Percentiles rank a stretch among this genome's conserved stretches.
These are phyloP conservation scores for Cyclotella kingstonii DNA, from an alignment of 108 stramenopile genomes.

Conservation along the genomic window DNA sequence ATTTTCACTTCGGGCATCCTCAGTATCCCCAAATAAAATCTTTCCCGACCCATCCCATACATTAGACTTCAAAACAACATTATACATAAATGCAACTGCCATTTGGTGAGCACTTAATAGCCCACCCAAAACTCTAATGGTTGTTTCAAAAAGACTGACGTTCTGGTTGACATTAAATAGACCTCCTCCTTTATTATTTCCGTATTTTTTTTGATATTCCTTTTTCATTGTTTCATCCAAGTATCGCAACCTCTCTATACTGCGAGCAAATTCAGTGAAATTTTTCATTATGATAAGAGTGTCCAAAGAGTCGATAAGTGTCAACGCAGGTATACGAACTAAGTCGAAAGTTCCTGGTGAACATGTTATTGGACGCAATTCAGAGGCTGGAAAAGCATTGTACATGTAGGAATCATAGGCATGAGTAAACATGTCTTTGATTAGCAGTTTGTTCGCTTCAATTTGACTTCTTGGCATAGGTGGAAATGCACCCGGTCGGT, in stretches of 20 bases:
- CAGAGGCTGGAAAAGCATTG: constrained; percentile 84
- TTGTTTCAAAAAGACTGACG: constrained; percentile 93
- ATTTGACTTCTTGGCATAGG: constrained; percentile 63
- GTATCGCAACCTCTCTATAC: constrained; percentile 74
- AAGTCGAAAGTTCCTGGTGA: constrained; percentile 76
- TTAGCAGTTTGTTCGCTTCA: constrained; percentile 50
- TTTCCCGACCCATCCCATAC: constrained; percentile 48
- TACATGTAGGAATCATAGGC: constrained; percentile 91
- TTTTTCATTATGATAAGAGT: constrained; percentile 85
- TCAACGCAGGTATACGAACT: constrained; percentile 75
- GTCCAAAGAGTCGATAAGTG: constrained; percentile 91
- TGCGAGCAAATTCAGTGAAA: constrained; percentile 86
- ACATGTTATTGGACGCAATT: constrained; percentile 84
- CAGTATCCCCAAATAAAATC: constrained; percentile 31
- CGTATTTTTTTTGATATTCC: constrained; percentile 13
- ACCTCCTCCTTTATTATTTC: constrained; percentile 43
- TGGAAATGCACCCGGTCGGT: constrained; percentile 27
- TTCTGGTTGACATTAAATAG: constrained; percentile 76
- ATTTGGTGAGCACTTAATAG: constrained; percentile 89
- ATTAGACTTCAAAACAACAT: constrained; percentile 33
- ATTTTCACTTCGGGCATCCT: background rate
- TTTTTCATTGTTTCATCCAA: constrained; percentile 48
- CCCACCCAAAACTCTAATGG: constrained; percentile 91
- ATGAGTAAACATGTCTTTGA: constrained; percentile 76
- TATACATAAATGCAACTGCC: constrained; percentile 55